Conservation (phyloP, 805 yeast species). For the Myxozyma neglecta region DNA sequence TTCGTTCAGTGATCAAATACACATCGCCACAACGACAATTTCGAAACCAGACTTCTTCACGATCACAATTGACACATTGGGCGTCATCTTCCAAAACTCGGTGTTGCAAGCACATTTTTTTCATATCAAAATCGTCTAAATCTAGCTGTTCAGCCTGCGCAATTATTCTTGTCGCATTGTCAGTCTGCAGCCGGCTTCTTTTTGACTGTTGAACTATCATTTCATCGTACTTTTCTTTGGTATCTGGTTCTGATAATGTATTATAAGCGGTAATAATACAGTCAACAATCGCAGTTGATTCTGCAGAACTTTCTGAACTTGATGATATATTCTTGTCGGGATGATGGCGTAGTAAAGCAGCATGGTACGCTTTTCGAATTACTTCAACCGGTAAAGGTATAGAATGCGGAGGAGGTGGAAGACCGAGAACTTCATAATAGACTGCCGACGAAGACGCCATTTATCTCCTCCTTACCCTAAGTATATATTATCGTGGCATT, state of each 20-base stretch:
- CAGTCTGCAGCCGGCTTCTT: slow-evolving; percentile 37
- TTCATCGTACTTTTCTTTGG: slow-evolving; percentile 55
- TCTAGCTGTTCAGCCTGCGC: slow-evolving; percentile 61
- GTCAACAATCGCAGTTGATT: slow-evolving; percentile 39
- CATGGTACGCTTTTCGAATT: slow-evolving; percentile 54
- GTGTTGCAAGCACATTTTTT: slow-evolving; percentile 40
- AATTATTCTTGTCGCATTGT: slow-evolving; percentile 34
- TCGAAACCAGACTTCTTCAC: slow-evolving; percentile 36
- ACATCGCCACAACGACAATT: slow-evolving; percentile 48
- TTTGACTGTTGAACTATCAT: slow-evolving; percentile 41
- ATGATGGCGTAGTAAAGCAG: slow-evolving; percentile 60
- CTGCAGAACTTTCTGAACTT: slow-evolving; percentile 17
- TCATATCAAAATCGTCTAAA: slow-evolving; percentile 58
- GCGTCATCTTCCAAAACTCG: slow-evolving; percentile 12
- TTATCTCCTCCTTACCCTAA: neutral
- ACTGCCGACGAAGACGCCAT: neutral
- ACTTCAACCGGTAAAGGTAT: neutral
- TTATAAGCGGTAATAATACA: slow-evolving; percentile 64
- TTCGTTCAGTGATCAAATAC: slow-evolving; percentile 60
- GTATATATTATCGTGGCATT: neutral
- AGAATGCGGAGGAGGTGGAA: slow-evolving; percentile 11
- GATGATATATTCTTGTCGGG: slow-evolving; percentile 63
- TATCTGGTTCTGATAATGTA: slow-evolving; percentile 47
- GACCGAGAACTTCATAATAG: slow-evolving; percentile 6
- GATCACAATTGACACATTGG: neutral